Conservation (phyloP, 441 rosid species). For the Melastoma candidum region DNA sequence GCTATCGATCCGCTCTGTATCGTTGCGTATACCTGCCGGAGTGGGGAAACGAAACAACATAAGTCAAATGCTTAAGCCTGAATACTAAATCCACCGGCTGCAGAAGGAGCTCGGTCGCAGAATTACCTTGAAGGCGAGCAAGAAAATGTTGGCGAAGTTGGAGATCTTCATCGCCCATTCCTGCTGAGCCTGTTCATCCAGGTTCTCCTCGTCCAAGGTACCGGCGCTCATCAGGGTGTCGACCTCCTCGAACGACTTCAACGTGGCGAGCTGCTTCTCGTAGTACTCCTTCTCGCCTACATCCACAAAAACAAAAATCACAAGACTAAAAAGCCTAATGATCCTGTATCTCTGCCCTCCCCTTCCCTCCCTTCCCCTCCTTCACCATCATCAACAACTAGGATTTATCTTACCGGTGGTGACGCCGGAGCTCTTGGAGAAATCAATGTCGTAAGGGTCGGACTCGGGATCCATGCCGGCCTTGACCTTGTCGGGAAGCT, state of each 20-base stretch:
- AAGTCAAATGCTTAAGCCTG: no score
- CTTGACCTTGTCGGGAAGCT: constrained; percentile 50
- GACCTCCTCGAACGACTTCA: constrained; percentile 74
- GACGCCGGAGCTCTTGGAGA: constrained; percentile 31
- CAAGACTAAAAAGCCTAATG: no score
- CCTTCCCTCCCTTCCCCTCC: no score
- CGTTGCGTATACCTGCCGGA: constrained; percentile 59
- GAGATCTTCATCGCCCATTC: constrained; percentile 81
- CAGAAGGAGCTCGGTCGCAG: no score
- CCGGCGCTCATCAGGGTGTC: constrained; percentile 31
- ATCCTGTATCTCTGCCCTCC: no score
- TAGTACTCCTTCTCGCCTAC: constrained; percentile 78
- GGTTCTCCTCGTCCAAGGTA: constrained; percentile 22
- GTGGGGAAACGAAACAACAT: background rate
- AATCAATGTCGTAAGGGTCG: constrained; percentile 25
- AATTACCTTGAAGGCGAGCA: constrained; percentile 62
- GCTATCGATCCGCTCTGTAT: constrained; percentile 80
- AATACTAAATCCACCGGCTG: no score
- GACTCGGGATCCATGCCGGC: constrained; percentile 31
- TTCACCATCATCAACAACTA: no score
- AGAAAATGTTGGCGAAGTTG: constrained; percentile 56
- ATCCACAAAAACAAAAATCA: background rate
- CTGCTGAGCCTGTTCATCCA: constrained; percentile 32
- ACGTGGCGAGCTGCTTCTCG: constrained; percentile 51
- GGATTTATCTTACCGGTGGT: constrained; percentile 27